Base-by-base conservation (phyloP, 768 basidiomycete species). In the Russula emetica region DNA sequence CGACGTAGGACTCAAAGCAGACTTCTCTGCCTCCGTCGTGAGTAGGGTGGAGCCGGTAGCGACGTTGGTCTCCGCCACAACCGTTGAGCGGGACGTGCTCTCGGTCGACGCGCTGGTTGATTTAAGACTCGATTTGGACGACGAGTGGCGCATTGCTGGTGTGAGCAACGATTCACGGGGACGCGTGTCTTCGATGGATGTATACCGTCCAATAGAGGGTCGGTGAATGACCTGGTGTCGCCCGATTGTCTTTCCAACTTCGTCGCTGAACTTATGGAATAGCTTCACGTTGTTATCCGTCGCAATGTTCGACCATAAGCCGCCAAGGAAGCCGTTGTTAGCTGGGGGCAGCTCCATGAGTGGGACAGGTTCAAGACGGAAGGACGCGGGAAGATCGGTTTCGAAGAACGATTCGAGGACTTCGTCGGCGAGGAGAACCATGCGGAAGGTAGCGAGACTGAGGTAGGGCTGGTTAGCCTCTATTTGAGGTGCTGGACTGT, bases 371-470 rank as follows among this genome's bases (percentile, higher is more conserved):
- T 90, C 86, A 38, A 97, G 79, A 66, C 85, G 82, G 83, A 97
- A 98, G 2, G 94, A 94, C 1, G 83, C 84, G 0, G 92, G 85
- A 66, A 99, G 78, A 73, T 98, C 97, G 0, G 88, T 84, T 71
- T 94, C 94, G 70, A 98, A 99, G 81, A 99, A 99, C 1, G 90
- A 88, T 73, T 99, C 97, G 28, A 99, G 83, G 30, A 98, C 81
- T 73, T 98, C 95, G 68, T 98, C 97, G 1, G 96, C 95, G 10
- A 99, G 81, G 5, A 99, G 90, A 45, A 98, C 96, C 97, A 98
- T 99, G 8, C 97, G 87, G 85, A 99, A 99, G 85, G 92, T 94
- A 40, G 90, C 88, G 56, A 94, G 84, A 74, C 94, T 95, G 57
- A 98, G 86, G 73, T 97, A 97, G 13, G 94, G 93, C 69, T 90